A percentile compares a stretch with the other conserved stretches of the same genome.
Evolutionary conservation across 148 eudicot genomes (phyloP).

Genomic region (Dysphania ambrosioides): DNA sequence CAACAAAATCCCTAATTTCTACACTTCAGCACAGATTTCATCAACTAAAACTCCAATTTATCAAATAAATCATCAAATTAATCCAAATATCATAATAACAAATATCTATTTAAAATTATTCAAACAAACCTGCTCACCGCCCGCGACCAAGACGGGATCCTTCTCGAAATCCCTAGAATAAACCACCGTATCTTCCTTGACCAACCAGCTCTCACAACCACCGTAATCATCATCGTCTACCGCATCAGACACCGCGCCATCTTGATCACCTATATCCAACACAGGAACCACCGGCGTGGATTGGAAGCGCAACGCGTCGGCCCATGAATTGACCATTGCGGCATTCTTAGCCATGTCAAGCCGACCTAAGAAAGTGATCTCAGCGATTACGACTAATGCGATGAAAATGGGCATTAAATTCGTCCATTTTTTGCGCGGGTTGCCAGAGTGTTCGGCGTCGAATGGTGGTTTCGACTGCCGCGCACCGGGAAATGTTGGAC

Average conservation of each 20-base stretch:
- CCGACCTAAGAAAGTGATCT: slow-evolving; percentile 61
- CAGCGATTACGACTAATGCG: slow-evolving; percentile 58
- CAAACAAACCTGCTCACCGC: slow-evolving; percentile 46
- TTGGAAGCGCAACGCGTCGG: slow-evolving; percentile 57
- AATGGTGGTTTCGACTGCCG: background rate
- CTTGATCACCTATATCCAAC: slow-evolving; percentile 29
- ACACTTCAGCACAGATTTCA: background rate
- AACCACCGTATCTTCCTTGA: slow-evolving; percentile 50
- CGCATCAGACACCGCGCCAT: background rate
- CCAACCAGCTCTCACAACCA: slow-evolving; percentile 71
- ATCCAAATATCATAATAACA: background rate
- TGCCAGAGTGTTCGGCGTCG: background rate
- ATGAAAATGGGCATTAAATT: slow-evolving; percentile 50
- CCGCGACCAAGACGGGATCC: slow-evolving; percentile 58
- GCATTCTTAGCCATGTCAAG: slow-evolving; percentile 64
- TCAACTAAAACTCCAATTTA: background rate
- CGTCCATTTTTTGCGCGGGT: slow-evolving; percentile 44
- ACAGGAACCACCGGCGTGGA: background rate
- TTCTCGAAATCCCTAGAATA: slow-evolving; percentile 66
- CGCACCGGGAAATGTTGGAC: background rate
- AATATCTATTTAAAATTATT: too few species aligned
- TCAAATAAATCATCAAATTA: background rate
- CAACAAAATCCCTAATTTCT: background rate
- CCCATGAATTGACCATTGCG: slow-evolving; percentile 59
- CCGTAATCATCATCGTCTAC: background rate